Conservation (phyloP, 495 filamentous ascomycete species). For the Tuber calosporum region DNA sequence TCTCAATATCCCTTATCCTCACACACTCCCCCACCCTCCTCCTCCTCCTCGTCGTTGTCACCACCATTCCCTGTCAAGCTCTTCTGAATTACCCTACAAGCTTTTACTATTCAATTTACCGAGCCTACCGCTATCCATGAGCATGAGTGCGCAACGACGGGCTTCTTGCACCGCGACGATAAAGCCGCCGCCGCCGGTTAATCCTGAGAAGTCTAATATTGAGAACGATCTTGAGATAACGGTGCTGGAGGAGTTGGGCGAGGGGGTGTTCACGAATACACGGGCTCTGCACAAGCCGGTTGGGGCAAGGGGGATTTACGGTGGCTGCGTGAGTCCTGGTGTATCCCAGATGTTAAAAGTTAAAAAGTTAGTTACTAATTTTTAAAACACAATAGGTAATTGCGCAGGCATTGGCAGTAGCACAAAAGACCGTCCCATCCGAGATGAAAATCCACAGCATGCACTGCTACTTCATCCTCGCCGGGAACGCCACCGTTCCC, state of each 20-base stretch:
- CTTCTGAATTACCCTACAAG: neutral
- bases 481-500: constrained; percentile 73
- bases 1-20: neutral
- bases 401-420: constrained; percentile 81
- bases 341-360: neutral
- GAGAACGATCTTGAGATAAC: constrained; percentile 86
- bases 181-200: constrained; percentile 63
- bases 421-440: constrained; percentile 71
- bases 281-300: constrained; percentile 82
- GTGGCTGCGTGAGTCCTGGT: constrained; percentile 55
- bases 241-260: constrained; percentile 68
- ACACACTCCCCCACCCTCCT: neutral
- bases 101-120: neutral
- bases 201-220: constrained; percentile 67
- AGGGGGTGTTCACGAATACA: constrained; percentile 91
- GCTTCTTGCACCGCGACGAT: constrained; percentile 51
- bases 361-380: neutral
- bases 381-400: constrained; percentile 50
- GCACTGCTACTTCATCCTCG: constrained; percentile 98
- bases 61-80: neutral
- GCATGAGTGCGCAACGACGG: neutral
- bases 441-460: constrained; percentile 84
- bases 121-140: neutral
- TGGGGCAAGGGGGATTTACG: constrained; percentile 86
- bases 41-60: neutral